A percentile compares a stretch with the other conserved stretches of the same genome.
Conservation (phyloP, 371 early-diverging fungal genomes). For the Rhizopus arrhizus region DNA sequence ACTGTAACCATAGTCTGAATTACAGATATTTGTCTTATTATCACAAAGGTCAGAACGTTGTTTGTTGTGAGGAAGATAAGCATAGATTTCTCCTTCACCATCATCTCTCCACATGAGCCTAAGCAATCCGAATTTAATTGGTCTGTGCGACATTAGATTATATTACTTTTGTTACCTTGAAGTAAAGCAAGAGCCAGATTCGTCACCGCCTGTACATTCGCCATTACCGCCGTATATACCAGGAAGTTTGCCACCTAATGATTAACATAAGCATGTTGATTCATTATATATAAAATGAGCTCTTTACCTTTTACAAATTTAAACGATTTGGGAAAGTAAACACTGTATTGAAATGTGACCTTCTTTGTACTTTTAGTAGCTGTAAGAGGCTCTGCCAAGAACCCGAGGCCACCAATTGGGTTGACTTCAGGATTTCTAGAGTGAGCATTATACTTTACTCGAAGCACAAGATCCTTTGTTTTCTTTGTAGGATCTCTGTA, state of each 20-base stretch:
- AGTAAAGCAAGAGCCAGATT: conserved; percentile 61
- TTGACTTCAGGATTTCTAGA: conserved; percentile 45
- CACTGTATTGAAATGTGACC: conserved; percentile 45
- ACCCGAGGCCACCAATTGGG: conserved; percentile 55
- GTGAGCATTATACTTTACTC: conserved; percentile 44
- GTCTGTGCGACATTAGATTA: background rate
- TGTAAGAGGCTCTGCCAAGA: conserved; percentile 50
- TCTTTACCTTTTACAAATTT: conserved; percentile 51
- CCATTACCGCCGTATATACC: conserved; percentile 54
- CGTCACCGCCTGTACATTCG: conserved; percentile 58
- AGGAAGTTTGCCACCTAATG: conserved; percentile 48
- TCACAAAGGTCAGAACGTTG: conserved; percentile 51
- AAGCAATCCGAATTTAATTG: background rate
- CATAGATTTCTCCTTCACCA: conserved; percentile 64
- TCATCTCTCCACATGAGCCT: conserved; percentile 62
- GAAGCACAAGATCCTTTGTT: conserved; percentile 26
- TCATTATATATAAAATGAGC: background rate
- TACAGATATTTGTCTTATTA: conserved; percentile 49
- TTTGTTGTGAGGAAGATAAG: conserved; percentile 51
- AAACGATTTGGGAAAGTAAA: conserved; percentile 51
- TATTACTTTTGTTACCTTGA: conserved; percentile 25
- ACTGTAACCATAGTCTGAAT: conserved; percentile 60
- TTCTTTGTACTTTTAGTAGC: conserved; percentile 24
- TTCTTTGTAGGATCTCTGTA: conserved; percentile 41
- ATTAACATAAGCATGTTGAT: background rate